Evolutionary conservation across 352 stramenopile species (phyloP).

Genomic region (Aphanomyces cochlioides): DNA sequence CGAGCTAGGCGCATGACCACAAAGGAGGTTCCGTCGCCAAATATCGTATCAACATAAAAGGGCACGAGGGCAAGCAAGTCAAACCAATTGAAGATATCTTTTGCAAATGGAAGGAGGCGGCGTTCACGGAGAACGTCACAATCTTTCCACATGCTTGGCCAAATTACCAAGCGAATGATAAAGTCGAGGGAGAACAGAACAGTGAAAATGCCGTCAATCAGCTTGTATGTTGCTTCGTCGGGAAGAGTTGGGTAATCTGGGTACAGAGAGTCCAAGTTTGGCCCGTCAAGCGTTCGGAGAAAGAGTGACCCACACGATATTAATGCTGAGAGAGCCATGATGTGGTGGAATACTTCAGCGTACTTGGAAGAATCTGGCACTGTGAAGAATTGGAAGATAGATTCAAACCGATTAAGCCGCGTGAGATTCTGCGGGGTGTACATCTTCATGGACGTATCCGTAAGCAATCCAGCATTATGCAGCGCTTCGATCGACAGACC

Average conservation of each 20-base stretch:
- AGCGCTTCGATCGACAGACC: constrained; percentile 30
- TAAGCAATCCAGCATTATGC: constrained; percentile 28
- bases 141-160: constrained; percentile 66
- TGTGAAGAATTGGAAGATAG: constrained; percentile 65
- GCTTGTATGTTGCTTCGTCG: constrained; percentile 46
- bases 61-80: constrained; percentile 62
- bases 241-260: constrained; percentile 64
- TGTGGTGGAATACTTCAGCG: constrained; percentile 64
- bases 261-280: constrained; percentile 46
- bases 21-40: constrained; percentile 70
- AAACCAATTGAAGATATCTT: constrained; percentile 81
- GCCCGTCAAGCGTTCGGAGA: constrained; percentile 66
- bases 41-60: constrained; percentile 72
- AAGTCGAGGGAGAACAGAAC: constrained; percentile 66
- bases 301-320: constrained; percentile 72
- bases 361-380: constrained; percentile 62
- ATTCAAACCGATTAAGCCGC: constrained; percentile 57
- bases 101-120: constrained; percentile 60
- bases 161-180: constrained; percentile 64
- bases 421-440: constrained; percentile 32
- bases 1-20: constrained; percentile 64
- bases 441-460: constrained; percentile 31
- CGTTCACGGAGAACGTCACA: constrained; percentile 65
- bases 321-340: constrained; percentile 64
- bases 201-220: constrained; percentile 67